Evolutionary conservation across 2,329 filamentous ascomycete species (phyloP), one percentile per base, ranked within the genome.

Genomic region (Fusarium oligoseptatum): DNA sequence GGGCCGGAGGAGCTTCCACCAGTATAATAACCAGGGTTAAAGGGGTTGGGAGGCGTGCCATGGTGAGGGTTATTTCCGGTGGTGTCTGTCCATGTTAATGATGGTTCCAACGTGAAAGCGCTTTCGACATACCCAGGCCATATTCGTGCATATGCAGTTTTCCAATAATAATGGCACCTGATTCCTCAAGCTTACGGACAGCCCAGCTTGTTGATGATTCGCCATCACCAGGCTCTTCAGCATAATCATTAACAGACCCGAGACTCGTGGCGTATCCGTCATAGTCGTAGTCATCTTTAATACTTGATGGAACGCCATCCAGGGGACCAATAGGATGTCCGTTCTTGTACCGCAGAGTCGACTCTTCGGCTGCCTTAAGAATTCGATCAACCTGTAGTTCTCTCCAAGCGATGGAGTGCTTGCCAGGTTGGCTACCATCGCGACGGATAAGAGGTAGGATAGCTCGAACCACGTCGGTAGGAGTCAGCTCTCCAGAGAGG

Each of bases 81-180:
- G 0, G 92, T 94, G 77, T 94, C 92, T 89, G 36, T 10, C 10
- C 36, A 20, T 11, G 45, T 76, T 14, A 80, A 65, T 55, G 9
- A n/a, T 32, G n/a, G 14, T 6, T 22, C 7, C 3, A 66, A 60
- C 11, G 63, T n/a, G 20, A 29, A 34, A 15, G 22, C 45, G 43
- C 11, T 27, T 29, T 2, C 5, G 10, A 62, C 85, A 77, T 82
- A 91, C 90, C 92, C 70, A 93, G 87, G 4, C 93, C 93, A 62
- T 93, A 87, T 80, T 95, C 93, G 80, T 95, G 92, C 93, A 95
- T 95, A 11, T 88, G 92, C 2, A 90, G 87, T 83, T 94, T 95
- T 15, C 93, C 93, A 8, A 95, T 84, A 24, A 94, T 85, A 15
- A 96, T 85, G 2, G 89, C 93, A 2, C 94, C 94, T 0, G 92